A percentile compares a stretch with the other conserved stretches of the same genome.
These are phyloP conservation scores for Tricharina praecox DNA, from an alignment of 495 filamentous ascomycete species.

Conservation along the genomic window DNA sequence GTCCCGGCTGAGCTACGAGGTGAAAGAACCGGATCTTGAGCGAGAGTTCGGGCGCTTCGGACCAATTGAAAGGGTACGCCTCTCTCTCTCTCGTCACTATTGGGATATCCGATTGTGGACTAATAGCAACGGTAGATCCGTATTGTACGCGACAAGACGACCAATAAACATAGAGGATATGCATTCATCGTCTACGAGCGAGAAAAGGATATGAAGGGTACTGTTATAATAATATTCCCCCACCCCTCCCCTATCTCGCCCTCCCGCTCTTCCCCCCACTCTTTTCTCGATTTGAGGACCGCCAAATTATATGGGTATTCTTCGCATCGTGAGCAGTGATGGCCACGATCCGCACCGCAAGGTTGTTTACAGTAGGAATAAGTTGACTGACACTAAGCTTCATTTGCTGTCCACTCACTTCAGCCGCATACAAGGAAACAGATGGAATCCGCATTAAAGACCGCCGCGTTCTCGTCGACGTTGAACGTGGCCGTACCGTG, in stretches of 20 bases:
- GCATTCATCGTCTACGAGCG: conserved; percentile 94
- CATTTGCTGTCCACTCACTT: conserved; percentile 20
- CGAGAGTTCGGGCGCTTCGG: conserved; percentile 89
- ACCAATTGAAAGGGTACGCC: conserved; percentile 72
- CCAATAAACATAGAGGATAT: conserved; percentile 82
- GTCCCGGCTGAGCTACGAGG: conserved; percentile 72
- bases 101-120: no score
- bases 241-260: no score
- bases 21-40: conserved; percentile 76
- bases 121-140: no score
- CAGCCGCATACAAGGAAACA: conserved; percentile 68
- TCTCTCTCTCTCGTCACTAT: not conserved
- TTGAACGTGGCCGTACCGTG: conserved; percentile 88
- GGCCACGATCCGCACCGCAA: not conserved
- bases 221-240: conserved; percentile 29
- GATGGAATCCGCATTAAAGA: conserved; percentile 89
- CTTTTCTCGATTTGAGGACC: no score
- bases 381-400: conserved; percentile 28
- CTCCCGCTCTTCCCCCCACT: no score
- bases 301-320: conserved; percentile 15
- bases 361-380: conserved; percentile 7
- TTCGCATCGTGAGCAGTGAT: conserved; percentile 3
- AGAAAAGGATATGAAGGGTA: conserved; percentile 99
- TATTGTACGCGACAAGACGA: conserved; percentile 56
- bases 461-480: conserved; percentile 80